phyloP scores from a whole-genome alignment of 441 rosid species.

The Erysimum cheiri region DNA sequence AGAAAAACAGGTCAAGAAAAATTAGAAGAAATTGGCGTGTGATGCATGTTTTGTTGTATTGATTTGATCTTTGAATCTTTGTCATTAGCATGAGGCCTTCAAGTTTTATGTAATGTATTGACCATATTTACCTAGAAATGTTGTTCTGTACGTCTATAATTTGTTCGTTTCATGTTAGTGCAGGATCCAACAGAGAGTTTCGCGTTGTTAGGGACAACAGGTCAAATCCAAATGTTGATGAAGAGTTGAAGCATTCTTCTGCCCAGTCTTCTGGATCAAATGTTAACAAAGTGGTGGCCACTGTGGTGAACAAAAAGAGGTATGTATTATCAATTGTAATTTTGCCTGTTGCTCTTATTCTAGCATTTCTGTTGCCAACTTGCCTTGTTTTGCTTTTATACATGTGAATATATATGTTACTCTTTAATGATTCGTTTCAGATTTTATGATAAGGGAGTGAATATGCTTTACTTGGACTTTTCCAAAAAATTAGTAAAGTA shows the following conservation, averaged over 20 bases:
- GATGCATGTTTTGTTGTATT: conserved; percentile 6
- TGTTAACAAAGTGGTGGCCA: conserved; percentile 43
- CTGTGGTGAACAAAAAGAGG: conserved; percentile 60
- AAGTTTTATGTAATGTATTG: neutral
- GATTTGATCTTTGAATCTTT: neutral
- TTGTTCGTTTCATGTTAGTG: conserved; percentile 43
- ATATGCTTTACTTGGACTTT: neutral
- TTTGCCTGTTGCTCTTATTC: neutral
- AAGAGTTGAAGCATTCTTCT: conserved; percentile 53
- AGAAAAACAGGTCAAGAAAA: neutral
- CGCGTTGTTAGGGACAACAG: conserved; percentile 90
- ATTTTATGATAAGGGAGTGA: neutral
- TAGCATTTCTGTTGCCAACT: neutral
- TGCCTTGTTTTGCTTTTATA: conserved; percentile 13
- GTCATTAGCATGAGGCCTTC: conserved; percentile 1
- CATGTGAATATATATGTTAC: conserved; percentile 3
- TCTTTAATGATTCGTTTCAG: neutral
- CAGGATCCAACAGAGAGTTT: conserved; percentile 69
- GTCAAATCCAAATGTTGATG: conserved; percentile 51
- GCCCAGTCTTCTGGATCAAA: conserved; percentile 45
- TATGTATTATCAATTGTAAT: conserved; percentile 37
- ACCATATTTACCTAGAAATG: neutral
- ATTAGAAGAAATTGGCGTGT: neutral
- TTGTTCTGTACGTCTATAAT: conserved; percentile 25
- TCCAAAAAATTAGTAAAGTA: conserved; percentile 1